These are phyloP conservation scores for Aspergillus incahuasiensis DNA, from an alignment of 495 filamentous ascomycete species.

Conservation along the genomic window DNA sequence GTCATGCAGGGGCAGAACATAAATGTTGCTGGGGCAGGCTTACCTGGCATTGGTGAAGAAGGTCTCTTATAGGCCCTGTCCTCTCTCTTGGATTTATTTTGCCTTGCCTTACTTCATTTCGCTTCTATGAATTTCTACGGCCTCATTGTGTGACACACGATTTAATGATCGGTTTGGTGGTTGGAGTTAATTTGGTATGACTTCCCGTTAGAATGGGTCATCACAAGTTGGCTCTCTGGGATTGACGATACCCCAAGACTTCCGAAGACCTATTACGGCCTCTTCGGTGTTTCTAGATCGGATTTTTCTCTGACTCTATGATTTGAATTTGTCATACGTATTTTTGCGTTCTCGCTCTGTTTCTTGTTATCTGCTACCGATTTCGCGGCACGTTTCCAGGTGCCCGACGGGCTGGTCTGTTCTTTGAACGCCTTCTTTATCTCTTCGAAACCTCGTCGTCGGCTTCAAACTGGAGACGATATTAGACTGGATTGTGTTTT, in stretches of 20 bases:
- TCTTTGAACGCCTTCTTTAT: too few relatives aligned
- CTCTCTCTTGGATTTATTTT: slow-evolving; percentile 7
- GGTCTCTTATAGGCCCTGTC: slow-evolving; percentile 35
- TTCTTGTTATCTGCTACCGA: background rate
- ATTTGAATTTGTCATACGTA: background rate
- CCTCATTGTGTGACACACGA: slow-evolving; percentile 23
- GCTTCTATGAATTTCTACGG: slow-evolving; percentile 21
- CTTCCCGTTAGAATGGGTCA: slow-evolving; percentile 11
- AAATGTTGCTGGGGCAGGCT: slow-evolving; percentile 47
- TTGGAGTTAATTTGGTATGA: slow-evolving; percentile 26
- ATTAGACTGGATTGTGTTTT: background rate
- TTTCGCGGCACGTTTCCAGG: background rate
- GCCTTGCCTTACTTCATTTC: slow-evolving; percentile 16
- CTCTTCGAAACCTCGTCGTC: too few relatives aligned
- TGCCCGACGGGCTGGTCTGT: too few relatives aligned
- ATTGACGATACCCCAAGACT: background rate
- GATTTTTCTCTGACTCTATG: background rate
- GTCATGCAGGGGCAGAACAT: slow-evolving; percentile 51
- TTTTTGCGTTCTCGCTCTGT: background rate
- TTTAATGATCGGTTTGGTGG: slow-evolving; percentile 27
- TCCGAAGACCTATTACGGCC: background rate
- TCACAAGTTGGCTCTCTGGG: background rate
- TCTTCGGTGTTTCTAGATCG: background rate
- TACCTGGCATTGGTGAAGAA: slow-evolving; percentile 50
- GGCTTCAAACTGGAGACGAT: background rate